Evolutionary conservation across 331 rosid genomes (phyloP).

Genomic region (Telfairia occidentalis): DNA sequence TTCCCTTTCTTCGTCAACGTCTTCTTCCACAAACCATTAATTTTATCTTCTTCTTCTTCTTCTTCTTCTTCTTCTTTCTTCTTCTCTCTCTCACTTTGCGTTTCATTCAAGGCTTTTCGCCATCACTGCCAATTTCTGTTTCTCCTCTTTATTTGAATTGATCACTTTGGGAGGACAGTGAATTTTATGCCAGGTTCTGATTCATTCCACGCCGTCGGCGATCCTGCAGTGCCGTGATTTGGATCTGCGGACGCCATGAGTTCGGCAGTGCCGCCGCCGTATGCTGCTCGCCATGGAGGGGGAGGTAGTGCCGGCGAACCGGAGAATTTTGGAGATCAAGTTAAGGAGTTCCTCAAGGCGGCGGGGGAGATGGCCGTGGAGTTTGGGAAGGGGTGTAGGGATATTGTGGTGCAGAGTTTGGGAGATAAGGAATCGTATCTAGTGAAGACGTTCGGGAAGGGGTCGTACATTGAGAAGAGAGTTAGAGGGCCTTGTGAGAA

Average conservation of each 20-base stretch:
- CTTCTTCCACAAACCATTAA: background rate
- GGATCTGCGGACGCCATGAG: background rate
- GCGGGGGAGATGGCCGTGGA: conserved; percentile 66
- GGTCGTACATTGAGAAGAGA: conserved; percentile 34
- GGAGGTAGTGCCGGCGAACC: conserved; percentile 16
- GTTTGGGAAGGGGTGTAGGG: conserved; percentile 84
- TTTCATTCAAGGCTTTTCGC: conserved; percentile 9
- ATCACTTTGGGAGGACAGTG: background rate
- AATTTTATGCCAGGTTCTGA: conserved; percentile 16
- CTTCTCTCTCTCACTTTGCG: background rate
- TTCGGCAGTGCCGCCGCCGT: background rate
- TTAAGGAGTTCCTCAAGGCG: conserved; percentile 60
- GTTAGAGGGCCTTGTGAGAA: conserved; percentile 31
- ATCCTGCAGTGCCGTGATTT: background rate
- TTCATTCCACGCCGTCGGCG: background rate
- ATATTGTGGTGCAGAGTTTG: conserved; percentile 66
- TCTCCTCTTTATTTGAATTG: background rate
- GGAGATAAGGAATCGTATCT: conserved; percentile 46
- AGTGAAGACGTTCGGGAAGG: conserved; percentile 38
- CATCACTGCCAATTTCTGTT: background rate
- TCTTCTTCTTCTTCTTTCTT: background rate
- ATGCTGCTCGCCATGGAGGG: background rate
- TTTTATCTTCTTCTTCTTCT: background rate
- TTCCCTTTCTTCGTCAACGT: conserved; percentile 2
- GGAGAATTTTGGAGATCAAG: conserved; percentile 30